These are phyloP conservation scores for Kodamaea kaohsiungensis DNA, from an alignment of 805 yeast genomes.

Conservation along the genomic window DNA sequence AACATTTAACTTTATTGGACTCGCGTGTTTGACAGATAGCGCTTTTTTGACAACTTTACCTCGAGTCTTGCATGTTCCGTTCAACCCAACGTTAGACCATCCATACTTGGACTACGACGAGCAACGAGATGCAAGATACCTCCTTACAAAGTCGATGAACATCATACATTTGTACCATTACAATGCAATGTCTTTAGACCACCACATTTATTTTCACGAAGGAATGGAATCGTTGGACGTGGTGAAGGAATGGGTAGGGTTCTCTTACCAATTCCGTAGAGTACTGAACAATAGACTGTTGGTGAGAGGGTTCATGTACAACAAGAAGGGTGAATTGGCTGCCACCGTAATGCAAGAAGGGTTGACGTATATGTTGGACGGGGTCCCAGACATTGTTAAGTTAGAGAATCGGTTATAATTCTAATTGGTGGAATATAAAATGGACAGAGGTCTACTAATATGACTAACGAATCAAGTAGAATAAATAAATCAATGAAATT, in stretches of 20 bases:
- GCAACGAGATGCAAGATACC: conserved; percentile 29
- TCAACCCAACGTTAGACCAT: conserved; percentile 40
- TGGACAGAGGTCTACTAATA: too few relatives aligned
- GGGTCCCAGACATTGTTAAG: conserved; percentile 7
- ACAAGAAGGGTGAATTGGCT: conserved; percentile 30
- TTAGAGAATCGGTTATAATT: background rate
- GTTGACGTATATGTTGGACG: conserved; percentile 26
- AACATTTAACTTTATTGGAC: conserved; percentile 33
- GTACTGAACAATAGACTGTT: conserved; percentile 37
- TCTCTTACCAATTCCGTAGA: conserved; percentile 37
- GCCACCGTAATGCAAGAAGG: conserved; percentile 47
- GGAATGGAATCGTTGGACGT: conserved; percentile 28
- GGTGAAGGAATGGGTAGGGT: conserved; percentile 37
- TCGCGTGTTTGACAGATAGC: conserved; percentile 40
- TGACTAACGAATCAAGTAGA: too few relatives aligned
- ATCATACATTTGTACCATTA: conserved; percentile 42
- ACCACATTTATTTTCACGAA: conserved; percentile 43
- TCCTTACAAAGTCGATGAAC: conserved; percentile 31
- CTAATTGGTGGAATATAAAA: too few relatives aligned
- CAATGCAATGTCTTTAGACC: conserved; percentile 47
- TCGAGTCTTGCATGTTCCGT: conserved; percentile 40
- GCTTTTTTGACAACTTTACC: conserved; percentile 44
- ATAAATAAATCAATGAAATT: too few relatives aligned
- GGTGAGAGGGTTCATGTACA: conserved; percentile 38
- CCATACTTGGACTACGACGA: conserved; percentile 34